A percentile compares a stretch with the other conserved stretches of the same genome.
Conservation (phyloP, 2,329 filamentous ascomycete genomes). For the Leptoxyphium fumago region DNA sequence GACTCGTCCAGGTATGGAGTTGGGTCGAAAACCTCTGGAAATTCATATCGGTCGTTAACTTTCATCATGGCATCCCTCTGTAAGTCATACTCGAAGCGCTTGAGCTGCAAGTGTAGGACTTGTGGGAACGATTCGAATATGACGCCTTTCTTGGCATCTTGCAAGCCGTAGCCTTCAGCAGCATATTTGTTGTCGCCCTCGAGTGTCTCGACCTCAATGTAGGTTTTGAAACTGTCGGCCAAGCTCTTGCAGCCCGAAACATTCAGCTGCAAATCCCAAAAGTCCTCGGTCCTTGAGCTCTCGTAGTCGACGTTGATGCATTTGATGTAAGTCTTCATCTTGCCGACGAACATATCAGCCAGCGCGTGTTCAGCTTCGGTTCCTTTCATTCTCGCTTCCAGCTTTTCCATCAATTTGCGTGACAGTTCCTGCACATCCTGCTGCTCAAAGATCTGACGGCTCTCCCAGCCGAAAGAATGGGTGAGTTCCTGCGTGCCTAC, state of each 20-base stretch:
- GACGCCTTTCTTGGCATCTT: constrained; percentile 94
- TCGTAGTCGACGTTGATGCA: constrained; percentile 98
- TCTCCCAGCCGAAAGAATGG: constrained; percentile 96
- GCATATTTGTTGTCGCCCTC: constrained; percentile 98
- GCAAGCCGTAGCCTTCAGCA: constrained; percentile 78
- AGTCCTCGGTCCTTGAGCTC: constrained; percentile 88
- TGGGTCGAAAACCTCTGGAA: constrained; percentile 71
- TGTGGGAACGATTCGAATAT: constrained; percentile 94
- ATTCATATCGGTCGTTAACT: constrained; percentile 86
- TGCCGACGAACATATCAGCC: constrained; percentile 84
- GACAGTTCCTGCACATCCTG: constrained; percentile 97
- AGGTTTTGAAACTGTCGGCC: constrained; percentile 89
- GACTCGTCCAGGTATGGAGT: constrained; percentile 74
- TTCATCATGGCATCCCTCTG: constrained; percentile 98
- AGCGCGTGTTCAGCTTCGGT: constrained; percentile 81
- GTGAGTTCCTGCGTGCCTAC: constrained; percentile 89
- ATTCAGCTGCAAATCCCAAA: constrained; percentile 97
- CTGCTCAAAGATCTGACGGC: constrained; percentile 93
- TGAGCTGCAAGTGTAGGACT: constrained; percentile 85
- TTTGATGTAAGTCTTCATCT: constrained; percentile 96
- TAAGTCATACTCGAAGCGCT: constrained; percentile 96
- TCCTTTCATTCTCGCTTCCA: constrained; percentile 97
- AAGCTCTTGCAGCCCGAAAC: constrained; percentile 87
- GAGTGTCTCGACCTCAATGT: constrained; percentile 90
- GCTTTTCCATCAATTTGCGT: constrained; percentile 88